Conservation (phyloP, 1,284 basidiomycete species). For the Ceratobasidium sp. region DNA sequence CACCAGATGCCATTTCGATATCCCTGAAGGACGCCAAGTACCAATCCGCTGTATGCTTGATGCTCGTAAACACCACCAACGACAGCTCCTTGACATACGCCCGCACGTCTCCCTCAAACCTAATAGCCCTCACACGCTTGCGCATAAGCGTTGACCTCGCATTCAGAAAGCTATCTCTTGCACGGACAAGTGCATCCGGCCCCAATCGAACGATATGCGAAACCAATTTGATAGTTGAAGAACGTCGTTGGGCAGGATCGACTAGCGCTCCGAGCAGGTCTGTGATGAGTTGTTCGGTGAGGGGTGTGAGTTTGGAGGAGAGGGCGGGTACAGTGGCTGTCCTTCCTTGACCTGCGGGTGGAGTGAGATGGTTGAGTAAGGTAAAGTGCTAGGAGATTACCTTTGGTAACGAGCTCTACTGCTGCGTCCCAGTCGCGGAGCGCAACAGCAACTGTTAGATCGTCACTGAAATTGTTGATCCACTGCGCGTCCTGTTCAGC, state of each 20-base stretch:
- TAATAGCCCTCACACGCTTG: conserved; percentile 80
- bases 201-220: conserved; percentile 74
- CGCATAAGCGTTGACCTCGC: conserved; percentile 82
- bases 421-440: conserved; percentile 90
- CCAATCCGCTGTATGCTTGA: conserved; percentile 98
- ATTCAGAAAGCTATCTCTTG: conserved; percentile 83
- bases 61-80: conserved; percentile 85
- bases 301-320: conserved; percentile 69
- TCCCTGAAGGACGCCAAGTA: conserved; percentile 96
- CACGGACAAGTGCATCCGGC: conserved; percentile 75
- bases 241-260: conserved; percentile 81
- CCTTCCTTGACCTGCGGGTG: conserved; percentile 68
- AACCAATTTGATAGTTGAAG: conserved; percentile 76
- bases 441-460: conserved; percentile 91
- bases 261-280: conserved; percentile 81
- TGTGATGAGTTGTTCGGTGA: conserved; percentile 75
- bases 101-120: conserved; percentile 90
- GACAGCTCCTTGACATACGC: conserved; percentile 84
- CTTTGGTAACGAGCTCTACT: conserved; percentile 83
- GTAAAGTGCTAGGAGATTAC: conserved; percentile 55
- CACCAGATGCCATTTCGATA: conserved; percentile 90
- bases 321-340: conserved; percentile 65
- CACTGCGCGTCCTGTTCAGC: conserved; percentile 81
- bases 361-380: conserved; percentile 7
- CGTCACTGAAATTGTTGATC: conserved; percentile 91